phyloP scores from a whole-genome alignment of 2,329 filamentous ascomycete species.

The Aspergillus pseudoviridinutans region DNA sequence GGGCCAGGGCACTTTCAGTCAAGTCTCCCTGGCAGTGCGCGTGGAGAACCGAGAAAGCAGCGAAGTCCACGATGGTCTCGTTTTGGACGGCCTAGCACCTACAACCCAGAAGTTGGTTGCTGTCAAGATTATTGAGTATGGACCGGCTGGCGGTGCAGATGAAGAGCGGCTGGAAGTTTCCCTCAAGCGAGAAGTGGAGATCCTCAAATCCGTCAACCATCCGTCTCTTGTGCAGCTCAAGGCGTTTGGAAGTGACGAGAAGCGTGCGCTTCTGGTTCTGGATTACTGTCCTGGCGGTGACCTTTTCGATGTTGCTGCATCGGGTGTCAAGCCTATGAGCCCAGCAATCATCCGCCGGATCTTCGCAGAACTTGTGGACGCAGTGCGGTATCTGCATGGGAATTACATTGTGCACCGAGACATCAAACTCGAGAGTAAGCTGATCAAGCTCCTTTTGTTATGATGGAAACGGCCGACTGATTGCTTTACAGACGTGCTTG shows the following conservation, averaged over 20 bases:
- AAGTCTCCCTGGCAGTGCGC: conserved; percentile 85
- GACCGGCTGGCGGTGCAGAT: conserved; percentile 86
- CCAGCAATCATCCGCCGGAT: conserved; percentile 73
- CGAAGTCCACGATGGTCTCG: conserved; percentile 6
- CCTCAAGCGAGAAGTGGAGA: conserved; percentile 89
- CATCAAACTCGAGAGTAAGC: conserved; percentile 94
- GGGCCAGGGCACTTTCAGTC: conserved; percentile 92
- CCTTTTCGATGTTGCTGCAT: conserved; percentile 84
- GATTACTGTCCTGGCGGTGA: conserved; percentile 93
- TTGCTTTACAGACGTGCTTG: conserved; percentile 68
- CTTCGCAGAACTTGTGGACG: conserved; percentile 82
- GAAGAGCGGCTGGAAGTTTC: conserved; percentile 92
- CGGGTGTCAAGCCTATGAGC: conserved; percentile 63
- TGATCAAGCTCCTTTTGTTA: background rate
- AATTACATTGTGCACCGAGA: conserved; percentile 90
- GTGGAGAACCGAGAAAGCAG: conserved; percentile 53
- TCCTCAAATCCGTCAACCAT: conserved; percentile 82
- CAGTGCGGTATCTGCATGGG: conserved; percentile 79
- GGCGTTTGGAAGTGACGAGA: conserved; percentile 81
- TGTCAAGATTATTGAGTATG: conserved; percentile 93
- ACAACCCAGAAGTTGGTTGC: conserved; percentile 78
- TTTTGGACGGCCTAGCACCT: conserved; percentile 12
- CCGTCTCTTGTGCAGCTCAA: conserved; percentile 88
- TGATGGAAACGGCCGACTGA: background rate
- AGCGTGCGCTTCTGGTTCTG: conserved; percentile 77